Evolutionary conservation across 2,329 filamentous ascomycete species (phyloP).

Genomic region (Venturia pyrina): DNA sequence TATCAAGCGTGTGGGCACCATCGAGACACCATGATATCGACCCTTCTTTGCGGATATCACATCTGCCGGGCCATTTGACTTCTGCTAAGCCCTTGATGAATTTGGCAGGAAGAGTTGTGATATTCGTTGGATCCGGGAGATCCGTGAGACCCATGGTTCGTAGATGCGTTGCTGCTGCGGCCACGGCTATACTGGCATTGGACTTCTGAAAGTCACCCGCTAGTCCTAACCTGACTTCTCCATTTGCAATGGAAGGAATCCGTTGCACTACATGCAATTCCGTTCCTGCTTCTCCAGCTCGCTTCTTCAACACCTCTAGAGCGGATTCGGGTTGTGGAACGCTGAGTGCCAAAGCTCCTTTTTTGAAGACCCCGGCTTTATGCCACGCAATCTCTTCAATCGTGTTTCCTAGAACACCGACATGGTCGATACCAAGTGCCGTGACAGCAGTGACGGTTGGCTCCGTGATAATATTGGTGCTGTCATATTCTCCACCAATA

Average conservation of each 20-base stretch:
- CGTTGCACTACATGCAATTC: slow-evolving; percentile 38
- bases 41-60: slow-evolving; percentile 54
- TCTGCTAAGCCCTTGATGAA: slow-evolving; percentile 56
- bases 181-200: slow-evolving; percentile 52
- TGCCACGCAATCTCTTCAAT: slow-evolving; percentile 83
- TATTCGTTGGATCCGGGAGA: slow-evolving; percentile 30
- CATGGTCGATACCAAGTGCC: slow-evolving; percentile 78
- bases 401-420: slow-evolving; percentile 67
- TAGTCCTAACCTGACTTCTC: slow-evolving; percentile 44
- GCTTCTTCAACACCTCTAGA: slow-evolving; percentile 44
- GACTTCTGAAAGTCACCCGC: slow-evolving; percentile 53
- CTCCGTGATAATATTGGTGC: slow-evolving; percentile 71
- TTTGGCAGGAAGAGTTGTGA: slow-evolving; percentile 43
- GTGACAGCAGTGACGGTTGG: slow-evolving; percentile 66
- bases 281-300: slow-evolving; percentile 41
- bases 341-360: slow-evolving; percentile 52
- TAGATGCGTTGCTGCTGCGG: slow-evolving; percentile 50
- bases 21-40: slow-evolving; percentile 66
- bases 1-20: slow-evolving; percentile 80
- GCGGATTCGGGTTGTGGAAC: slow-evolving; percentile 46
- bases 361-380: slow-evolving; percentile 80
- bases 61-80: slow-evolving; percentile 65
- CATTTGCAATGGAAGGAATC: slow-evolving; percentile 36
- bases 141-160: slow-evolving; percentile 31
- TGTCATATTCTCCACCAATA: slow-evolving; percentile 87